Conservation (phyloP, 495 filamentous ascomycete species). For the Cetradonia linearis region DNA sequence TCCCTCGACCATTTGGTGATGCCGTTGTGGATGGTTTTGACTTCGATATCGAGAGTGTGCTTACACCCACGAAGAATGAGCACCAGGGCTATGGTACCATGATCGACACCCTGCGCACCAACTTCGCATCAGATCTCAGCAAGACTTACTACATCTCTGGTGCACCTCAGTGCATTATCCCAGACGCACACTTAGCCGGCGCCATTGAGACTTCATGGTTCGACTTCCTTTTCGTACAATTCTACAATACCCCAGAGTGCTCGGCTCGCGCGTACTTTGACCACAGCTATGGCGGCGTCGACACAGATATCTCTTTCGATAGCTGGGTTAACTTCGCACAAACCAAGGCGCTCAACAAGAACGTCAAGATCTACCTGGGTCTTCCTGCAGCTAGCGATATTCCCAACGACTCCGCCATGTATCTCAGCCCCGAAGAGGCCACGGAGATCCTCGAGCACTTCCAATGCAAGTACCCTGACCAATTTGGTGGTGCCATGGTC, state of each 20-base stretch:
- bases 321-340: constrained; percentile 66
- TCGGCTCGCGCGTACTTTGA: constrained; percentile 25
- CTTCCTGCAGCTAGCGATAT: constrained; percentile 46
- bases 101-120: constrained; percentile 42
- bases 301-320: constrained; percentile 54
- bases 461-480: constrained; percentile 37
- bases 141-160: constrained; percentile 52
- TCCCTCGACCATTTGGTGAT: constrained; percentile 52
- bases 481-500: constrained; percentile 62
- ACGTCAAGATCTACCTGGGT: constrained; percentile 57
- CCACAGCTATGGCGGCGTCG: constrained; percentile 18
- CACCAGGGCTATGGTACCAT: constrained; percentile 28
- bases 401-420: constrained; percentile 25
- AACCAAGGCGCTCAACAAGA: constrained; percentile 46
- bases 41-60: constrained; percentile 50
- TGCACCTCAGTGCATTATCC: constrained; percentile 58
- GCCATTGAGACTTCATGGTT: constrained; percentile 44
- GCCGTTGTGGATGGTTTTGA: constrained; percentile 64
- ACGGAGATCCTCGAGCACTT: constrained; percentile 40
- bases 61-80: constrained; percentile 39
- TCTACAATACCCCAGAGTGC: constrained; percentile 53
- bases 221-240: constrained; percentile 61
- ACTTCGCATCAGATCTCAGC: constrained; percentile 41
- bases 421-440: constrained; percentile 41
- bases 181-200: constrained; percentile 49